Evolutionary conservation across 768 basidiomycete species (phyloP), one percentile per base, ranked within the genome.

Genomic region (Hericium coralloides): DNA sequence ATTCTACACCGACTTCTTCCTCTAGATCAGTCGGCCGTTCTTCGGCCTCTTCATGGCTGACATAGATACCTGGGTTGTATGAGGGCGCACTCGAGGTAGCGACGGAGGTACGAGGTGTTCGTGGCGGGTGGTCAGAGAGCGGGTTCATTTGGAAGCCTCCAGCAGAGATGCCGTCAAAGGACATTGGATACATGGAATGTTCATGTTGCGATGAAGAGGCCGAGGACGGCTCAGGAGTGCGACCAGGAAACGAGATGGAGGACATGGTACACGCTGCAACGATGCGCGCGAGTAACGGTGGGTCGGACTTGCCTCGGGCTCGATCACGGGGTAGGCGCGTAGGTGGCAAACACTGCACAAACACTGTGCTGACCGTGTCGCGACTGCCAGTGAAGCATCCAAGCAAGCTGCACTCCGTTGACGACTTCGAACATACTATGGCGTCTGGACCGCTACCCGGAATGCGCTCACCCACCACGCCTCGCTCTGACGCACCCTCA

Each of bases 71-170:
- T 17, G 76, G 65, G 54, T 63, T 59, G 55, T 69, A 70, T 14
- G 61, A 58, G 47, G 55, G 45, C 2, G 61, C n/a, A 37, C 17
- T 59, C 26, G 57, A 45, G 15, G 58, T 4, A 2, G 43, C 55
- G 25, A 80, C 64, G 1, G 83, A 85, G 10, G 79, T 77, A 59
- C 82, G 78, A 2, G 87, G 87, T 43, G 87, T 88, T 25, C 89
- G 79, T 18, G 89, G 89, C 2, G 89, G 89, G 66, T 89, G 89
- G 4, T 80, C 75, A 14, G 88, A 88, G 52, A 84, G 79, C 9
- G 89, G 89, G 65, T 91, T 91, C 80, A 91, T 87, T 60, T 87
- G 87, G 64, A 92, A 90, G 18, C 74, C 76, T 36, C 61, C 56
- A 52, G 70, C 74, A 56, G 76, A 55, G 15, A 58, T 58, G 1